Conservation (phyloP, 345 rosid genomes). For the Reutealis trisperma region DNA sequence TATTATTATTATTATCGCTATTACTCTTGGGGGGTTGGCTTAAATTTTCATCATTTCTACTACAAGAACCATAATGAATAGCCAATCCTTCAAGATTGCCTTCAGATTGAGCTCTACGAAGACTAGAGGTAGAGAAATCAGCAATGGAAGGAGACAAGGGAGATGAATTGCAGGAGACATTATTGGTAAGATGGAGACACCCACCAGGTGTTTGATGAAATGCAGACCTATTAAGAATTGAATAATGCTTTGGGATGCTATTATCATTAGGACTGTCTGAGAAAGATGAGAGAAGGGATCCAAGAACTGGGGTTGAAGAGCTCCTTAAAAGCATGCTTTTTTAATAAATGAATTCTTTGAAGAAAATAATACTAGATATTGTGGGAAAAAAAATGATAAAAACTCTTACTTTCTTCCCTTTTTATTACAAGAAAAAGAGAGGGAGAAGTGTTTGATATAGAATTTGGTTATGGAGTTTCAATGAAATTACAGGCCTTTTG, state of each 20-base stretch:
- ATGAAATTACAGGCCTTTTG: background rate
- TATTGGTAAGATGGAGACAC: conserved; percentile 17
- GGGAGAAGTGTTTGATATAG: background rate
- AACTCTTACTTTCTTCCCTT: background rate
- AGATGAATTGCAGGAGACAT: conserved; percentile 41
- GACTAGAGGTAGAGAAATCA: conserved; percentile 21
- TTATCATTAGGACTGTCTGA: conserved; percentile 38
- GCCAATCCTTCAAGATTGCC: conserved; percentile 53
- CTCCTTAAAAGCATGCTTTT: conserved; percentile 53
- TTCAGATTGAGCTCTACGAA: conserved; percentile 57
- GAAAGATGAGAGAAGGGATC: conserved; percentile 50
- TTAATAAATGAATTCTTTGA: too few species aligned
- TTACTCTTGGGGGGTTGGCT: background rate
- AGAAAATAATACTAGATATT: background rate
- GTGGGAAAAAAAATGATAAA: background rate
- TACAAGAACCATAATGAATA: conserved; percentile 23
- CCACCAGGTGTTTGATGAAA: background rate
- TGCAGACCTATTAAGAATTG: conserved; percentile 18
- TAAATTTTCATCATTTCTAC: conserved; percentile 2
- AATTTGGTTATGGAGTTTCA: background rate
- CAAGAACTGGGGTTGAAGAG: conserved; percentile 68
- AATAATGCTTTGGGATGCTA: conserved; percentile 6
- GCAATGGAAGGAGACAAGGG: conserved; percentile 45
- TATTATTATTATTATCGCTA: conserved; percentile 8
- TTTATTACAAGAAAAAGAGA: background rate